Percentiles rank a stretch among this genome's conserved stretches.
Evolutionary conservation across 1,284 basidiomycete genomes (phyloP).

Genomic region (Trametes versicolor): DNA sequence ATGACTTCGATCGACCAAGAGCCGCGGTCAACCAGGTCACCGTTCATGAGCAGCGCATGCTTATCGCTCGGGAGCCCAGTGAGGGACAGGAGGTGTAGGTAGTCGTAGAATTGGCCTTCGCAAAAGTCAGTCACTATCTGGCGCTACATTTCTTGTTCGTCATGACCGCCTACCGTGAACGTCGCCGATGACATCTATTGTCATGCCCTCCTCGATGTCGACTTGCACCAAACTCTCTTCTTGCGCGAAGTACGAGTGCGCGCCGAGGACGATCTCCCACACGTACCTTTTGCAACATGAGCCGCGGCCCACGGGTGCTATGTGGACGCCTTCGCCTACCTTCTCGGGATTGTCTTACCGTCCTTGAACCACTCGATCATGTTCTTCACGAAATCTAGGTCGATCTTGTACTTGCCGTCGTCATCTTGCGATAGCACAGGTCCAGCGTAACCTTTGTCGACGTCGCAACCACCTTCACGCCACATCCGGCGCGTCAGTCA

Average conservation of each 20-base stretch:
- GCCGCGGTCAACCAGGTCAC: slow-evolving; percentile 96
- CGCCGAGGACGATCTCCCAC: slow-evolving; percentile 96
- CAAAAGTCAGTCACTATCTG: slow-evolving; percentile 13
- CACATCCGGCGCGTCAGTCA: background rate
- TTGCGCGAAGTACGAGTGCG: slow-evolving; percentile 77
- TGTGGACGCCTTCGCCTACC: slow-evolving; percentile 29
- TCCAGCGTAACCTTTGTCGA: slow-evolving; percentile 76
- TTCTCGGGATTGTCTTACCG: slow-evolving; percentile 86
- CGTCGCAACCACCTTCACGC: slow-evolving; percentile 71
- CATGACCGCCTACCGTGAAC: slow-evolving; percentile 74
- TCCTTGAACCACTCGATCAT: slow-evolving; percentile 96
- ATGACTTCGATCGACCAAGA: slow-evolving; percentile 99
- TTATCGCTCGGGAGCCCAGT: slow-evolving; percentile 86
- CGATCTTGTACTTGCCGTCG: slow-evolving; percentile 77
- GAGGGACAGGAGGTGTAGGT: slow-evolving; percentile 87
- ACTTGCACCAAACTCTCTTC: slow-evolving; percentile 90
- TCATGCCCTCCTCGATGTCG: slow-evolving; percentile 80
- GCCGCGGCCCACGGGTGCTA: background rate
- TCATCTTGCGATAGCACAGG: slow-evolving; percentile 65
- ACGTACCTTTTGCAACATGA: slow-evolving; percentile 65
- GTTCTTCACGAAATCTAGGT: slow-evolving; percentile 79
- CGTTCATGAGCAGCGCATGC: slow-evolving; percentile 93
- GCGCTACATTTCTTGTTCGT: background rate
- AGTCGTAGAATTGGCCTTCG: slow-evolving; percentile 93
- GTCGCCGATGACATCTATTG: slow-evolving; percentile 92